Evolutionary conservation across 2,329 filamentous ascomycete genomes (phyloP), one percentile per base, ranked within the genome.

Genomic region (Graphilbum ipis-grandicollis): DNA sequence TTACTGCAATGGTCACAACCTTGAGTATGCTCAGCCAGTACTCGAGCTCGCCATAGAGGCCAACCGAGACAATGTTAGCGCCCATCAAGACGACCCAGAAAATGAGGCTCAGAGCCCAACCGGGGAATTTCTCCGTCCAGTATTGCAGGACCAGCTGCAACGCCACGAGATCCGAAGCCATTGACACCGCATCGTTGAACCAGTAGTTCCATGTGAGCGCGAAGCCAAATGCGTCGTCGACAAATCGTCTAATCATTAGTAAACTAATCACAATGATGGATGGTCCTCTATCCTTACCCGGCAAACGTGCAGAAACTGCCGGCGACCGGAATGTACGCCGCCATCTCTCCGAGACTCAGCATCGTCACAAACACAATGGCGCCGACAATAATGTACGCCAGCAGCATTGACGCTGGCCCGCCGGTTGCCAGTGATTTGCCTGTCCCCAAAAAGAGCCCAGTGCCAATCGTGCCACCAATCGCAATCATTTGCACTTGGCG

Each of bases 121-220:
- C 71, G 0, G 74, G 73, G 36, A 79, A 71, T 41, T 65, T 62
- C 32, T 68, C 62, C 26, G 73, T 41, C 80, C 79, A 85, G 53
- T 78, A 85, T 51, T 83, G 73, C 43, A 85, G 79, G 39, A 85
- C 79, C 34, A 84, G 59, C 48, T 72, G 68, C 25, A 71, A 50
- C 0, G 68, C 63, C 17, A 76, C 68, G 19, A 78, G 53, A 52
- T 79, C 73, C 0, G 70, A 59, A 0, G 72, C 73, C 2, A 65
- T 70, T 0, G 62, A 65, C 1, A 71, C 65, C 2, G 71, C 72
- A 52, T 77, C 71, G 48, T 78, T 75, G 50, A 84, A 84, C 75
- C 77, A 86, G 56, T 86, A 86, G 41, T 82, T 75, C 80, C 80
- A 86, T n/a, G 80, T 80, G 67, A 85, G 79, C 17, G 79, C 68